Evolutionary conservation across 2,329 filamentous ascomycete genomes (phyloP), one percentile per base, ranked within the genome.

Genomic region (Bipolaris bicolor): DNA sequence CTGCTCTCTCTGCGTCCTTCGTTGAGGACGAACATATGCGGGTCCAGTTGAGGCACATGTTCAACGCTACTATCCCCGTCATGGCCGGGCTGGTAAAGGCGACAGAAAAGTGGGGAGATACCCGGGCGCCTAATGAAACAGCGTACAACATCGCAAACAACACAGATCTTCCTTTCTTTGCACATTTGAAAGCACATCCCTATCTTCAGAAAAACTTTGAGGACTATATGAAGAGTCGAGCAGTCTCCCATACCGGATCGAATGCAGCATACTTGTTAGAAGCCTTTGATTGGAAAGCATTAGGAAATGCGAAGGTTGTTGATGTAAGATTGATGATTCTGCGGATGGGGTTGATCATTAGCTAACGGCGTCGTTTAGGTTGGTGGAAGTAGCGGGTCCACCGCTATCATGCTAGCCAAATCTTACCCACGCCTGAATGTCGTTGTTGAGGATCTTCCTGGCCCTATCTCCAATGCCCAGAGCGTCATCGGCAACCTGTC

Each of bases 91-190:
- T 49, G 11, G 34, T 40, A 39, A 40, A 57, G 5, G 54, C 54
- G 37, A 57, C 54, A 26, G 36, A 49, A 44, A 51, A 52, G 37
- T 57, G 54, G 54, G 55, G 49, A n/a, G 18, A 37, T 26, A 58
- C 55, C 5, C 26, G 33, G 16, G 24, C 31, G 16, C 41, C 26
- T 11, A 52, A 58, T 18, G 43, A 58, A 22, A 58, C 55, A 11
- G 55, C 55, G 3, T 58, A 43, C 49, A 58, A 53, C 15, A 45
- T 58, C 29, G 55, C 55, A 16, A 52, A 49, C 24, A 26, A 58
- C 36, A 36, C 36, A 22, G 36, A 53, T n/a, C 18, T 52, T 2
- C 45, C 55, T 1, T 58, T 58, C 22, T 58, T 58, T 22, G 49
- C 40, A 2, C 37, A 58, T 49, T 44, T 58, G 20, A 53, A 53